Base-by-base conservation (phyloP, 371 early-diverging fungal species). In the Mucor saturninus region DNA sequence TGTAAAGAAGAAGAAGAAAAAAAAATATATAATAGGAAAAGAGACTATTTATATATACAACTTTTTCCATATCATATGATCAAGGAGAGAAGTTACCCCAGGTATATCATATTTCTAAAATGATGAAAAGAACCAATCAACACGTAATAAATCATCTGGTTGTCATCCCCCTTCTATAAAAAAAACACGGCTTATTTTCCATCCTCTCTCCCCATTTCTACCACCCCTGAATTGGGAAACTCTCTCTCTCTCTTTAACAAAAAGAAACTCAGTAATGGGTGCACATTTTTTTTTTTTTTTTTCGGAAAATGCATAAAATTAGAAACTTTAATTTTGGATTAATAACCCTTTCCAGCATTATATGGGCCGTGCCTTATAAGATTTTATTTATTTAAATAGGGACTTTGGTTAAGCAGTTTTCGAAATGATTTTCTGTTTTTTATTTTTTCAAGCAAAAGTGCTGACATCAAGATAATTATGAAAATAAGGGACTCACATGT, bases 51-150 rank as follows among this genome's bases (percentile, higher is more conserved):
- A 50, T n/a, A 26, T 14, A 3, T 42, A 10, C 9, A 10, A 9
- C 15, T 15, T 13, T 29, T 21, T 42, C 45, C 42, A 45, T 21
- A 21, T 61, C 38, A 61, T 54, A 28, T 61, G 62, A 54, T 45
- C 21, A 46, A 21, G 21, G 28, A 39, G 14, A 37, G 29, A 38
- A 40, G 10, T 6, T 45, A 21, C 46, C 46, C 46, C 46, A 46
- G 46, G 46, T 46, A 21, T 46, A 39, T 11, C 32, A 53, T 5
- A 53, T 15, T 53, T 11, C 29, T 14, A 40, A 26, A 35, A 59
- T 50, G 53, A 43, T 43, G 37, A 38, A 37, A 48, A 31, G 64
- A 57, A 64, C 64, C 64, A 64, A 46, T 46, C 46, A 46, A 21
- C 46, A 21, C 46, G 46, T 46, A 15, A 46, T 46, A 21, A 46